A percentile compares a stretch with the other conserved stretches of the same genome.
Conservation (phyloP, 306 rosid species). For the Luffa aegyptiaca region DNA sequence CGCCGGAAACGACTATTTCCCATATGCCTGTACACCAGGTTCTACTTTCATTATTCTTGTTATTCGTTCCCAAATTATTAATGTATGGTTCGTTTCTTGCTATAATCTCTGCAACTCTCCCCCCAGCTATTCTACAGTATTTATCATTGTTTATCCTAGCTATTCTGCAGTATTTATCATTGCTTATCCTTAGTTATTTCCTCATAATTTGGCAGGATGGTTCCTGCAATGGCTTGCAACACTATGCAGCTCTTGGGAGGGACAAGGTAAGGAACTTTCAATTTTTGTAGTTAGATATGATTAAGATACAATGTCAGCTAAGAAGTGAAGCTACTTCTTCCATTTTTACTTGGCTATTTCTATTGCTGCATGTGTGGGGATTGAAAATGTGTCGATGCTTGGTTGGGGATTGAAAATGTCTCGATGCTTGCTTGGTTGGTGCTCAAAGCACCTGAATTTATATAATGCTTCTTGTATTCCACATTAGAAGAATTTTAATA, state of each 20-base stretch:
- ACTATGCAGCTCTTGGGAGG: slow-evolving; percentile 98
- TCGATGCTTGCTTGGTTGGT: neutral
- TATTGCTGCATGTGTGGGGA: neutral
- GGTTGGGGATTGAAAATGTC: neutral
- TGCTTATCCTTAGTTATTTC: neutral
- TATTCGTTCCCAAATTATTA: neutral
- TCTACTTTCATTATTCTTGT: slow-evolving; percentile 7
- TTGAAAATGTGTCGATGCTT: slow-evolving; percentile 1
- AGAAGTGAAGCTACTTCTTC: neutral
- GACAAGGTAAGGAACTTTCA: slow-evolving; percentile 58
- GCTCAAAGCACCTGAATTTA: neutral
- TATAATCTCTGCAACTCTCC: neutral
- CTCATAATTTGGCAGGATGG: slow-evolving; percentile 64
- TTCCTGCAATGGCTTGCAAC: slow-evolving; percentile 98
- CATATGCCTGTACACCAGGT: slow-evolving; percentile 94
- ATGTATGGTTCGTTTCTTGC: neutral
- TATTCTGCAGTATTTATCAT: neutral
- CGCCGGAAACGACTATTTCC: slow-evolving; percentile 74
- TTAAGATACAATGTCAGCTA: neutral
- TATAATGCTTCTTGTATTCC: neutral
- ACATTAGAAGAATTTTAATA: neutral
- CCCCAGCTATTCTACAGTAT: neutral
- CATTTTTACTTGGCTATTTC: neutral
- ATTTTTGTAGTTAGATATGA: neutral
- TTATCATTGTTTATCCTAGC: neutral